Percentiles rank a stretch among this genome's conserved stretches.
Conservation (phyloP, 371 early-diverging fungal species). For the Haplosporangium sp. region DNA sequence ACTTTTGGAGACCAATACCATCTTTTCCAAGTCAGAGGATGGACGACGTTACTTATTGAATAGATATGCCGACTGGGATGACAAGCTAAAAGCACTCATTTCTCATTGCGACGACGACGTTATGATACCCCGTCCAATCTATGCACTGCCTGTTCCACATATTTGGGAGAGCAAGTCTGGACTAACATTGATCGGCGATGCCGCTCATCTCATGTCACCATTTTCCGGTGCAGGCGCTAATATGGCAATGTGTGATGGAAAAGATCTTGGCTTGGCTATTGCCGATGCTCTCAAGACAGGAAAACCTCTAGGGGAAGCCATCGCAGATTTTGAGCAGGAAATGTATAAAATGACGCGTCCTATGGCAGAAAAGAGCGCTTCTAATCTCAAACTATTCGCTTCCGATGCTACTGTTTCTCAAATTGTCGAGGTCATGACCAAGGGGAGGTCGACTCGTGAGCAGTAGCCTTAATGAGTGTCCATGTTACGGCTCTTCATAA, state of each 20-base stretch:
- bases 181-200: constrained; percentile 61
- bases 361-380: constrained; percentile 12
- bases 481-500: no score
- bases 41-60: constrained; percentile 23
- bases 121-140: constrained; percentile 52
- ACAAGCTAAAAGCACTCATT: constrained; percentile 26
- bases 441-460: constrained; percentile 8
- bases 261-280: constrained; percentile 37
- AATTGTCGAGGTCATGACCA: constrained; percentile 2
- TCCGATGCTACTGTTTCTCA: constrained; percentile 11
- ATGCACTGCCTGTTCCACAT: constrained; percentile 49
- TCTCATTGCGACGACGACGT: constrained; percentile 10
- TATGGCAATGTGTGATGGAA: constrained; percentile 59
- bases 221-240: constrained; percentile 66
- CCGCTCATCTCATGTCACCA: constrained; percentile 66
- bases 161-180: constrained; percentile 42
- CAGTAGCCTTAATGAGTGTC: constrained; percentile 6
- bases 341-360: constrained; percentile 29
- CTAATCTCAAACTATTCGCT: constrained; percentile 16
- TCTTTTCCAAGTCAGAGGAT: constrained; percentile 16
- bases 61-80: constrained; percentile 39
- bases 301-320: constrained; percentile 12
- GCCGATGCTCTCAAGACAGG: constrained; percentile 24
- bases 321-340: constrained; percentile 19
- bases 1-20: constrained; percentile 26